A percentile compares a stretch with the other conserved stretches of the same genome.
These are phyloP conservation scores for Camelina laxa DNA, from an alignment of 345 rosid genomes.

Conservation along the genomic window DNA sequence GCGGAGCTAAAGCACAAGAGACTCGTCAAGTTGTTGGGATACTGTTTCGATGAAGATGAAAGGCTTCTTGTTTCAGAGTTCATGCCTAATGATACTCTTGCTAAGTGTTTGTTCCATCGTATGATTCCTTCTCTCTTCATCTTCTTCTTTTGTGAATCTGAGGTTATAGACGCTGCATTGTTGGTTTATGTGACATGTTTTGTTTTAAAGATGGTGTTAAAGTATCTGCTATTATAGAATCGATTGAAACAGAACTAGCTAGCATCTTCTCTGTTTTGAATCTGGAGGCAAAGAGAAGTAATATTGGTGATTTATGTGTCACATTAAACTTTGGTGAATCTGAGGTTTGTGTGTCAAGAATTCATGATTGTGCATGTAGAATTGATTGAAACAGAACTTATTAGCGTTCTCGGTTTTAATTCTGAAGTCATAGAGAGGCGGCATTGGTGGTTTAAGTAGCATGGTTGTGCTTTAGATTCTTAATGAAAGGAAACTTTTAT, in stretches of 20 bases:
- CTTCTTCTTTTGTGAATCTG: not conserved
- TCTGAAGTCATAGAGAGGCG: too few relatives aligned
- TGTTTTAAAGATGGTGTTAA: not conserved
- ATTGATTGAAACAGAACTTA: too few relatives aligned
- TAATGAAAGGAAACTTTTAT: too few relatives aligned
- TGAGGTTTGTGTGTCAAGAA: too few relatives aligned
- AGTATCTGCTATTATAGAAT: not conserved
- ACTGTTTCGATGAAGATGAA: conserved; percentile 87
- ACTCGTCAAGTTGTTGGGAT: conserved; percentile 83
- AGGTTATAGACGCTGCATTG: not conserved
- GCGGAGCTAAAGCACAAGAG: conserved; percentile 71
- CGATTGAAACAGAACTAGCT: not conserved
- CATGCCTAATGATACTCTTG: conserved; percentile 82
- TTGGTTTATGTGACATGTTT: not conserved
- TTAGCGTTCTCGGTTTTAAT: too few relatives aligned
- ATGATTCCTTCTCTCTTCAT: conserved; percentile 33
- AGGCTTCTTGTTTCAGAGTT: conserved; percentile 81
- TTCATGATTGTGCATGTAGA: too few relatives aligned
- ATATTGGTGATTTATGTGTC: too few relatives aligned
- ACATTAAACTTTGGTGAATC: too few relatives aligned
- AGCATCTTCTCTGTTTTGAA: not conserved
- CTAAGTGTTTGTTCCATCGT: conserved; percentile 85
- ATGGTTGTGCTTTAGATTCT: too few relatives aligned
- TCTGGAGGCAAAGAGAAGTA: too few relatives aligned
- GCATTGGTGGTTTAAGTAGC: too few relatives aligned